Conservation (phyloP, 78 protist species). For the Dictyostelium capitatum region DNA sequence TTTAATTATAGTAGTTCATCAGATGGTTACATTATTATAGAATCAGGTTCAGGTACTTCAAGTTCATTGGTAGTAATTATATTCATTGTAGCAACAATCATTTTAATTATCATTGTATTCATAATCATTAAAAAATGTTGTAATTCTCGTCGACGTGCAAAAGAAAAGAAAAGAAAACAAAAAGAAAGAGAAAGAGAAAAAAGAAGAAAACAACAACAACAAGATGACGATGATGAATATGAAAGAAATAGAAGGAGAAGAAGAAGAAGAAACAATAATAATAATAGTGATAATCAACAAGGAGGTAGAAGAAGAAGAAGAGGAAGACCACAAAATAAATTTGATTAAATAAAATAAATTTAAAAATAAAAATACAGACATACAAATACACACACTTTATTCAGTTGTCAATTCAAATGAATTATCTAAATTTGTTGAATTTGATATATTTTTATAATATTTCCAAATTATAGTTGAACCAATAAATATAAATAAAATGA, state of each 20-base stretch:
- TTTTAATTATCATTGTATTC: background rate
- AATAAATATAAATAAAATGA: background rate
- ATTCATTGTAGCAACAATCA: background rate
- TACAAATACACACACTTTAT: too few relatives aligned
- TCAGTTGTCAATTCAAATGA: too few relatives aligned
- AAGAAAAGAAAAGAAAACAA: background rate
- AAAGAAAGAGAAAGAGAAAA: background rate
- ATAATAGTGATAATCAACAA: too few relatives aligned
- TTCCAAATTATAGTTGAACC: background rate
- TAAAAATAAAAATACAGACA: too few relatives aligned
- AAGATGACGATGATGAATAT: background rate
- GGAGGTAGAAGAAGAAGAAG: too few relatives aligned
- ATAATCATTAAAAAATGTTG: background rate
- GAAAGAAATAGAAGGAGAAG: too few relatives aligned
- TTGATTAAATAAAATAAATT: too few relatives aligned
- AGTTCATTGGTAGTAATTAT: background rate
- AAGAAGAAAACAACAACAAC: slow-evolving; percentile 5
- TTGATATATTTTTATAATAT: background rate
- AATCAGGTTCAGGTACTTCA: background rate
- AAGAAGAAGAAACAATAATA: too few relatives aligned
- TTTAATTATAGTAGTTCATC: background rate
- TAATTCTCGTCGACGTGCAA: background rate
- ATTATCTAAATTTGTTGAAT: too few relatives aligned
- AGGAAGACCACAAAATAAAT: too few relatives aligned
- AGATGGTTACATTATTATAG: background rate